Base-by-base conservation (phyloP, 116 monocot species). In the Cymodocea nodosa region DNA sequence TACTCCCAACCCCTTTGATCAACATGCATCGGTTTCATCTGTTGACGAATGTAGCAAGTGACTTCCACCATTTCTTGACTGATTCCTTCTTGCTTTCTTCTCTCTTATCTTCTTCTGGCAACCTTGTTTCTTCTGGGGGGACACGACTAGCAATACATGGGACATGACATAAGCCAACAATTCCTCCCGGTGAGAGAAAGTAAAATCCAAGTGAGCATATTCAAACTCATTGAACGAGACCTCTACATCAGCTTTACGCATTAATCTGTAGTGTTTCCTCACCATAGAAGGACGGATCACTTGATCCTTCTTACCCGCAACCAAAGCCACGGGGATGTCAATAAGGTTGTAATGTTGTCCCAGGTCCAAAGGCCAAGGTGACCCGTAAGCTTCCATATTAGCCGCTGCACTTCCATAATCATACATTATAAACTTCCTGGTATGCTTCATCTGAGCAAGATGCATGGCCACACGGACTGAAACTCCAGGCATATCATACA, bases 401-500 rank as follows among this genome's bases (percentile, higher is more conserved):
- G 85, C 75, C 36, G 80, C 79, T 24, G 74, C 67, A 52, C 80
- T 92, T 54, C 97, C 97, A 63, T 76, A 98, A 67, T 98, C 97
- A 65, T 84, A 98, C 97, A 98, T 92, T 51, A 76, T 77, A 60
- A 98, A 98, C 75, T 69, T 91, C 53, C 68, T 77, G 1, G 87
- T 37, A 30, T 82, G 78, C 62, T 92, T 98, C 65, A 98, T 85
- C 71, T 98, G 97, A 3, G 97, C 92, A 13, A 98, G 78, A 72
- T 98, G 97, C 60, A 98, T 52, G 3, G 80, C 88, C 13, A 98
- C 97, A 55, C 77, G 80, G 17, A 98, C 55, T 17, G 97, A 91
- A 15, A 98, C 81, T 1, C 97, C 97, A 25, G 97, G 97, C 97
- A 98, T 98, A 64, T 98, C 89, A 59, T 92, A 84, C 85, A 98